Evolutionary conservation across 805 yeast species (phyloP).

Genomic region (Grigorovia jiainica): DNA sequence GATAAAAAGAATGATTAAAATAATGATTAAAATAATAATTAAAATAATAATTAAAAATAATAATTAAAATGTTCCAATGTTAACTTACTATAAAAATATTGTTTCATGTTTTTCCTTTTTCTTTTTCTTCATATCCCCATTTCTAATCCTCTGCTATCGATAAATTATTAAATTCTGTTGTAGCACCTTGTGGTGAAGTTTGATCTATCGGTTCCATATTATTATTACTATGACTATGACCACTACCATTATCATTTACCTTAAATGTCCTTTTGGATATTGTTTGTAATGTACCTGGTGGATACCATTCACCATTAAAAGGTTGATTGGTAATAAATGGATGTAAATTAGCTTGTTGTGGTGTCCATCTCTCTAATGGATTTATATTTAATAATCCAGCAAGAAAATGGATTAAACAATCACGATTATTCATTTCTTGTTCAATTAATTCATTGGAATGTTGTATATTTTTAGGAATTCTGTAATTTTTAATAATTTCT

Average conservation of each 20-base stretch:
- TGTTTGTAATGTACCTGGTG: slow-evolving; percentile 32
- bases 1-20: too few relatives aligned
- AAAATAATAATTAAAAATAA: too few relatives aligned
- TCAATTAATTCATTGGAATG: slow-evolving; percentile 37
- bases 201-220: too few relatives aligned
- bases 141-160: slow-evolving; percentile 2
- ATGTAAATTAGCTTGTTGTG: slow-evolving; percentile 87
- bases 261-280: neutral
- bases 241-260: neutral
- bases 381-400: slow-evolving; percentile 70
- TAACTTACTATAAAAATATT: too few relatives aligned
- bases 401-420: slow-evolving; percentile 66
- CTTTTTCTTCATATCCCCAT: too few relatives aligned
- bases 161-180: slow-evolving; percentile 2
- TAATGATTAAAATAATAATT: too few relatives aligned
- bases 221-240: neutral
- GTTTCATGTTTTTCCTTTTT: too few relatives aligned
- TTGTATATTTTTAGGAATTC: slow-evolving; percentile 48
- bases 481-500: slow-evolving; percentile 71
- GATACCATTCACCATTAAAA: slow-evolving; percentile 45
- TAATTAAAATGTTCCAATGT: too few relatives aligned
- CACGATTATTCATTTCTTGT: slow-evolving; percentile 64
- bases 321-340: slow-evolving; percentile 70
- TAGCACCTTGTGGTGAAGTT: slow-evolving; percentile 3
- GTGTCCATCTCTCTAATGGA: slow-evolving; percentile 94